Conservation (phyloP, 306 rosid genomes). For the Chamaecrista fasciculata region DNA sequence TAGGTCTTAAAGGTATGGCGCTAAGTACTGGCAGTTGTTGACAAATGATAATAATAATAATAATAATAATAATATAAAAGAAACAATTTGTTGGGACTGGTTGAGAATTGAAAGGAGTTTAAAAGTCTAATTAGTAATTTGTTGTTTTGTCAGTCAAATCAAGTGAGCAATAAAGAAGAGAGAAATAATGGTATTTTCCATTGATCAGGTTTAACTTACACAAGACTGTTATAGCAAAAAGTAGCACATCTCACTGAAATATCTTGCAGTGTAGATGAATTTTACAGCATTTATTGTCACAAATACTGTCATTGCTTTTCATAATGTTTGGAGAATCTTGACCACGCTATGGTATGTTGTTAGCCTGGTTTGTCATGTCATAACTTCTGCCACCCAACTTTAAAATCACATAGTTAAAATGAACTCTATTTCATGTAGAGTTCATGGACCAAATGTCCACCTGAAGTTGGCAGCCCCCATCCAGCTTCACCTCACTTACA, state of each 20-base stretch:
- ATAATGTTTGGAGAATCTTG: background rate
- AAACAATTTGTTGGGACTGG: no score
- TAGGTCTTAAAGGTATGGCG: no score
- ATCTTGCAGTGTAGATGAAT: background rate
- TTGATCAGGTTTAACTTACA: conserved; percentile 6
- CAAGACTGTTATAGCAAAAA: background rate
- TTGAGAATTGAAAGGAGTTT: background rate
- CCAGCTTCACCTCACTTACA: conserved; percentile 41
- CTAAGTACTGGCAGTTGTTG: no score
- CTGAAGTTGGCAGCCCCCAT: conserved; percentile 45
- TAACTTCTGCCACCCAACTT: background rate
- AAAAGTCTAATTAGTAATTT: conserved; percentile 1
- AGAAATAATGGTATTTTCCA: background rate
- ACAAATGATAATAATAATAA: no score
- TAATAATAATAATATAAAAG: no score
- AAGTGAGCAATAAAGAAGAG: background rate
- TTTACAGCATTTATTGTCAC: background rate
- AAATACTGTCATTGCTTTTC: background rate
- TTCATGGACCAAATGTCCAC: conserved; percentile 53
- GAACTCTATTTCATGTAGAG: conserved; percentile 39
- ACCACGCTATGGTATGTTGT: background rate
- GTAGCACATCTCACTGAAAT: background rate
- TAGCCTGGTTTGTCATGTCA: background rate
- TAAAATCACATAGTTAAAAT: background rate
- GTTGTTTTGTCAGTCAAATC: background rate